Conservation (phyloP, 306 rosid genomes). For the Carpinus viminea region DNA sequence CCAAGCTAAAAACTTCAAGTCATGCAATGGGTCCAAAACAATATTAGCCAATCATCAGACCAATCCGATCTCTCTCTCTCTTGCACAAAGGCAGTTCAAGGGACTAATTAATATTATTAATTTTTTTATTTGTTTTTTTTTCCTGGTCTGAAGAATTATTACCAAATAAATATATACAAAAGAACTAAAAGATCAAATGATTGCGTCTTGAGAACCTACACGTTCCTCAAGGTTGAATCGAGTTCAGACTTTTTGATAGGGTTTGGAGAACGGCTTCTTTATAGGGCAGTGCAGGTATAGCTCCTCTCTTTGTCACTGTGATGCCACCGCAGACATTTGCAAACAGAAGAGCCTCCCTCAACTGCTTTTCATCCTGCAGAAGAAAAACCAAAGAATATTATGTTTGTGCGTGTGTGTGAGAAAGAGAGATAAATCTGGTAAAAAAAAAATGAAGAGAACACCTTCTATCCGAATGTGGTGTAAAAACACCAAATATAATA, state of each 20-base stretch:
- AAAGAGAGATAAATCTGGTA: not conserved
- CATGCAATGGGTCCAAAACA: too few relatives aligned
- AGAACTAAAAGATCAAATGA: too few relatives aligned
- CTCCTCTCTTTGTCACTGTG: conserved; percentile 30
- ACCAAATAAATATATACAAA: too few relatives aligned
- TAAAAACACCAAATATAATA: too few relatives aligned
- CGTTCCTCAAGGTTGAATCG: not conserved
- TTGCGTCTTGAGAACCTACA: not conserved
- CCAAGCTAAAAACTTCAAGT: too few relatives aligned
- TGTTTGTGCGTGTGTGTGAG: not conserved
- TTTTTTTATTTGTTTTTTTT: too few relatives aligned
- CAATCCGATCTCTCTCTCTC: too few relatives aligned
- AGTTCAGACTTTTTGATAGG: not conserved
- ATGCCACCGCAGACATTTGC: conserved; percentile 43
- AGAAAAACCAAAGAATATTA: not conserved
- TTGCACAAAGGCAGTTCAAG: too few relatives aligned
- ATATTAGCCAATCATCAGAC: too few relatives aligned
- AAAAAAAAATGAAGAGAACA: not conserved
- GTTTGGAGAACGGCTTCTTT: conserved; percentile 24
- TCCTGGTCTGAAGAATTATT: too few relatives aligned
- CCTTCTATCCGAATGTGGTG: too few relatives aligned
- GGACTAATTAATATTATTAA: too few relatives aligned
- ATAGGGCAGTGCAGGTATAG: conserved; percentile 41
- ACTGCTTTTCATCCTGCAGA: conserved; percentile 41
- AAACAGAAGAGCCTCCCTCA: conserved; percentile 33